Evolutionary conservation across 1,284 basidiomycete species (phyloP).

Genomic region (Marasmius oreades): DNA sequence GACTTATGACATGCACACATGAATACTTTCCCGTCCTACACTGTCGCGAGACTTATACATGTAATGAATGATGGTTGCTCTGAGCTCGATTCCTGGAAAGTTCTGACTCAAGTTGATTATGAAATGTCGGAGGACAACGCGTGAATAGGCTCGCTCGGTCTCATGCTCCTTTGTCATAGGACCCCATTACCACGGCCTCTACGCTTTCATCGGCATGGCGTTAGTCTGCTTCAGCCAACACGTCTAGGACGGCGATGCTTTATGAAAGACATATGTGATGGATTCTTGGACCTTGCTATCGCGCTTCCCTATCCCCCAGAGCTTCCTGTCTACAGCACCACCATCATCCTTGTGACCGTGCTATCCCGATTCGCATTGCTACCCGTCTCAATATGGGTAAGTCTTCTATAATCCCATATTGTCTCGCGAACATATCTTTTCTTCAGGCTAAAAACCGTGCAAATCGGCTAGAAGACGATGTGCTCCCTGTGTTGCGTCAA

Average conservation of each 20-base stretch:
- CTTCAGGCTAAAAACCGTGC: slow-evolving; percentile 60
- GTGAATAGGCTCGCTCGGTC: no score
- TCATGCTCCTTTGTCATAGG: slow-evolving; percentile 1
- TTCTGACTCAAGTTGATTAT: neutral
- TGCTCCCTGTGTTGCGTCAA: slow-evolving; percentile 61
- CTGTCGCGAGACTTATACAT: neutral
- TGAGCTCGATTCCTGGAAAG: no score
- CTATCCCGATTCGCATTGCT: slow-evolving; percentile 64
- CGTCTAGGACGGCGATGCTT: slow-evolving; percentile 10
- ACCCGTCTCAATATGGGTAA: slow-evolving; percentile 81
- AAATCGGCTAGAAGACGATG: slow-evolving; percentile 62
- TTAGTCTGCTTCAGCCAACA: neutral
- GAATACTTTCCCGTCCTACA: slow-evolving; percentile 15
- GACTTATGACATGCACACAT: slow-evolving; percentile 16
- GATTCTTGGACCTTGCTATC: slow-evolving; percentile 60
- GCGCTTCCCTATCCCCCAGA: slow-evolving; percentile 66
- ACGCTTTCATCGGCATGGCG: neutral
- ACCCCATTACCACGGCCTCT: slow-evolving; percentile 1
- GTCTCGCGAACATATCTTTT: slow-evolving; percentile 5
- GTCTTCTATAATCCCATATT: slow-evolving; percentile 18
- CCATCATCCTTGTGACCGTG: slow-evolving; percentile 75
- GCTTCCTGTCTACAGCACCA: slow-evolving; percentile 68
- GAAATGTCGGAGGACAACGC: no score
- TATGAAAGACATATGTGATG: slow-evolving; percentile 18
- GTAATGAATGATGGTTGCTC: neutral